Percentiles rank a stretch among this genome's conserved stretches.
Evolutionary conservation across 495 filamentous ascomycete genomes (phyloP).

Genomic region (Daldinia bambusicola): DNA sequence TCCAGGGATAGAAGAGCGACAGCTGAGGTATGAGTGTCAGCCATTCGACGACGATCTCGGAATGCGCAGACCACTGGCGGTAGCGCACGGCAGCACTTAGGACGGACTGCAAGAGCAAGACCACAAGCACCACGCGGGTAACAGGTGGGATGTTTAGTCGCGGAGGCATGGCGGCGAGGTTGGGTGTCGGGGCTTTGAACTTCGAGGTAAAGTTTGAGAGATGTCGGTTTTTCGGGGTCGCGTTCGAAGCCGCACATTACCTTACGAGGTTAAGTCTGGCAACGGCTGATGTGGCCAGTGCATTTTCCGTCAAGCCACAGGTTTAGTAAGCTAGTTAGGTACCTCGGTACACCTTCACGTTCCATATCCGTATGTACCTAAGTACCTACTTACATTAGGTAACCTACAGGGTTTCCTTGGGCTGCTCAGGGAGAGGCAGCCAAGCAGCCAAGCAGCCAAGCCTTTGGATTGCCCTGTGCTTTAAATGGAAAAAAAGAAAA

Average conservation of each 20-base stretch:
- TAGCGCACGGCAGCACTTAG: slow-evolving; percentile 83
- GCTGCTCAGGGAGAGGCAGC: neutral
- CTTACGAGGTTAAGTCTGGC: slow-evolving; percentile 34
- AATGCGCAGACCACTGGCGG: slow-evolving; percentile 66
- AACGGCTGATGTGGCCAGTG: slow-evolving; percentile 33
- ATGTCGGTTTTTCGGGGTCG: slow-evolving; percentile 41
- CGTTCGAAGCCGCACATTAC: slow-evolving; percentile 33
- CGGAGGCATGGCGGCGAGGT: slow-evolving; percentile 69
- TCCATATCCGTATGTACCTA: too few relatives aligned
- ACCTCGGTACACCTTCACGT: too few relatives aligned
- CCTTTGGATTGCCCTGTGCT: slow-evolving; percentile 1
- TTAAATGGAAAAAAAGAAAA: slow-evolving; percentile 27
- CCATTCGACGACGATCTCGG: slow-evolving; percentile 78
- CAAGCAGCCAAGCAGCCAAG: neutral
- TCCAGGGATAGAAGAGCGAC: slow-evolving; percentile 91
- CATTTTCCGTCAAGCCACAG: slow-evolving; percentile 35
- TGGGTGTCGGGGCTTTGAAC: slow-evolving; percentile 30
- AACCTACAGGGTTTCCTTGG: too few relatives aligned
- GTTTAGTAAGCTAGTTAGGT: slow-evolving; percentile 8
- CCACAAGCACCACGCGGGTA: slow-evolving; percentile 81
- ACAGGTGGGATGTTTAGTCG: slow-evolving; percentile 93
- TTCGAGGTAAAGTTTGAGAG: slow-evolving; percentile 26
- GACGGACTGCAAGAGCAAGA: slow-evolving; percentile 77
- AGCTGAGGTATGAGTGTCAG: slow-evolving; percentile 84
- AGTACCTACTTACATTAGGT: too few relatives aligned